Evolutionary conservation across 139 green algal genomes (phyloP), one percentile per base, ranked within the genome.

Genomic region (Coccomyxa sp.): DNA sequence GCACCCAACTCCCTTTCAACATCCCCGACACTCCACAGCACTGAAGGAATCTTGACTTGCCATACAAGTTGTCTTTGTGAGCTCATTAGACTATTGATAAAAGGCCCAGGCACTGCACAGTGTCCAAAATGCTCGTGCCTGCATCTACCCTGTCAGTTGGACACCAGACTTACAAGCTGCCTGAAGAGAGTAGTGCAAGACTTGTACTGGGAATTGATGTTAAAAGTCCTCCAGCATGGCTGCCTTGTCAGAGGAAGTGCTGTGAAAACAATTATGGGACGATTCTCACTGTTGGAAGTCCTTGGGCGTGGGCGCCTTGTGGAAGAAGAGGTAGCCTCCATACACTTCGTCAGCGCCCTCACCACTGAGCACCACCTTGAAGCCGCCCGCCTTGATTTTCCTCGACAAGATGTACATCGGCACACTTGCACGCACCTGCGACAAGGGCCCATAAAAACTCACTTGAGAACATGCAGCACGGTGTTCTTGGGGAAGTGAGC

Each of bases 281-380:
- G 63, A 51, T 51, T 51, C 63, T 79, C 76, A 82, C 78, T 76
- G 51, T 89, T 90, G 89, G 67, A 92, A 92, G 84, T 91, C 90
- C 23, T 59, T 82, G 75, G 90, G 88, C 87, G 81, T 93, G 71
- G 96, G 96, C 13, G 96, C 96, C 83, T 98, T 98, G 92, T 97
- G 96, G 90, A 99, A 99, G 91, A 98, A 99, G 23, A 99, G 92
- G 93, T 99, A 99, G 27, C 97, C 97, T 13, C 97, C 97, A 83
- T 99, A 96, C 21, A 96, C 88, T 87, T 99, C 97, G 83, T 99
- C 97, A 0, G 92, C 93, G 76, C 97, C 97, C 92, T 99, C 97
- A 13, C 97, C 97, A 1, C 87, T 95, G 32, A 99, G 88, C 83
- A 99, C 97, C 91, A 99, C 96, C 91, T 98, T 98, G 80, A 97